Conservation (phyloP, 805 yeast species). For the Suhomyces sp. region DNA sequence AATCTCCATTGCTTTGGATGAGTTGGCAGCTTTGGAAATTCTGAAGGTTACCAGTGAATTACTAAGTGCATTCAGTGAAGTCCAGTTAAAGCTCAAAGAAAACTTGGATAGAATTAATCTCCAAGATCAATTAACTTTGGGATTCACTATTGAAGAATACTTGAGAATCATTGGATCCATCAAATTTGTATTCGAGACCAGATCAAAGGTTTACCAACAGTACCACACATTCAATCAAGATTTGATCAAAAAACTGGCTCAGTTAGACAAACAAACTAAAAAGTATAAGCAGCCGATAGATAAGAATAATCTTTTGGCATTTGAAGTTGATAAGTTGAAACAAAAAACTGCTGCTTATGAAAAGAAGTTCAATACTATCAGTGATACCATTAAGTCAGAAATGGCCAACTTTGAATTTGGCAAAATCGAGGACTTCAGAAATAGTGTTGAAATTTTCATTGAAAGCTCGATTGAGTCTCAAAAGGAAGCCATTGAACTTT, state of each 20-base stretch:
- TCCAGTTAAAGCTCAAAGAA: conserved; percentile 70
- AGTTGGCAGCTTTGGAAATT: conserved; percentile 72
- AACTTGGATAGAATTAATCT: conserved; percentile 72
- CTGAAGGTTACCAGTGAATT: conserved; percentile 64
- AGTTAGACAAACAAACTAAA: conserved; percentile 42
- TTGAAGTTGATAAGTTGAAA: conserved; percentile 59
- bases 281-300: conserved; percentile 57
- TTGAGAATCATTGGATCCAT: conserved; percentile 73
- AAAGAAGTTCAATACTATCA: conserved; percentile 60
- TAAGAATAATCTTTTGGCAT: conserved; percentile 54
- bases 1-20: conserved; percentile 51
- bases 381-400: conserved; percentile 66
- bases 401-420: conserved; percentile 69
- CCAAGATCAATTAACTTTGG: conserved; percentile 84
- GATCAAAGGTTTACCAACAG: conserved; percentile 54
- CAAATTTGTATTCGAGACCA: conserved; percentile 68
- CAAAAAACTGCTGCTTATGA: conserved; percentile 53
- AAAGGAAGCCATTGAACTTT: conserved; percentile 84
- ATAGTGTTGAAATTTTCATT: conserved; percentile 83
- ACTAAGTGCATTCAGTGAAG: conserved; percentile 66
- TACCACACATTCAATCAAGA: conserved; percentile 45
- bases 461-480: conserved; percentile 91
- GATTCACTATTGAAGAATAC: conserved; percentile 86
- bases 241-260: conserved; percentile 46
- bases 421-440: conserved; percentile 79